These are phyloP conservation scores for Serpula lacrymans DNA, from an alignment of 768 basidiomycete genomes.

Conservation along the genomic window DNA sequence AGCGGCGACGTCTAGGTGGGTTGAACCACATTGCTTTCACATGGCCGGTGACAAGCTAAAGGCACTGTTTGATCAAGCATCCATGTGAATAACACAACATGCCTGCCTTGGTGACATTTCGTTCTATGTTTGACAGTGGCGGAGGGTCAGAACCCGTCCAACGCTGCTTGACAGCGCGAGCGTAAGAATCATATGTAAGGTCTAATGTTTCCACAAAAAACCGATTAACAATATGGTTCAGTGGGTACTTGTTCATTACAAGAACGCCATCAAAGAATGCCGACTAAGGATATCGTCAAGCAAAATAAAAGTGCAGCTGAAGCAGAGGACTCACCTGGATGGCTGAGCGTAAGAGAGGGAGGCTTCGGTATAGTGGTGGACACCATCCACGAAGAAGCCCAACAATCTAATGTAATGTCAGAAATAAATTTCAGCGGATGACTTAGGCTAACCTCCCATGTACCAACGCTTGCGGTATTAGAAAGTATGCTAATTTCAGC, in stretches of 20 bases:
- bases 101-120: conserved; percentile 34
- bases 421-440: conserved; percentile 1
- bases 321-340: conserved; percentile 47
- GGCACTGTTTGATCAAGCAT: conserved; percentile 3
- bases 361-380: conserved; percentile 34
- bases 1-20: conserved; percentile 61
- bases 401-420: conserved; percentile 43
- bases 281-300: conserved; percentile 36
- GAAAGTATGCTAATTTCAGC: conserved; percentile 49
- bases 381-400: conserved; percentile 52
- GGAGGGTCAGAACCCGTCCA: conserved; percentile 35
- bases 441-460: conserved; percentile 58
- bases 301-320: no score
- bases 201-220: conserved; percentile 66
- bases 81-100: background rate
- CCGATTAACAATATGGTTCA: conserved; percentile 55
- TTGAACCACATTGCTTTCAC: conserved; percentile 66
- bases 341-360: conserved; percentile 61
- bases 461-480: conserved; percentile 39
- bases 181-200: conserved; percentile 46
- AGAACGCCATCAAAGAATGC: conserved; percentile 55
- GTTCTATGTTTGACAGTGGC: conserved; percentile 41
- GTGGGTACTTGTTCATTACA: conserved; percentile 48
- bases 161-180: conserved; percentile 32
- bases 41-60: conserved; percentile 56